Conservation (phyloP, 805 yeast species). For the Lachancea nothofagi region DNA sequence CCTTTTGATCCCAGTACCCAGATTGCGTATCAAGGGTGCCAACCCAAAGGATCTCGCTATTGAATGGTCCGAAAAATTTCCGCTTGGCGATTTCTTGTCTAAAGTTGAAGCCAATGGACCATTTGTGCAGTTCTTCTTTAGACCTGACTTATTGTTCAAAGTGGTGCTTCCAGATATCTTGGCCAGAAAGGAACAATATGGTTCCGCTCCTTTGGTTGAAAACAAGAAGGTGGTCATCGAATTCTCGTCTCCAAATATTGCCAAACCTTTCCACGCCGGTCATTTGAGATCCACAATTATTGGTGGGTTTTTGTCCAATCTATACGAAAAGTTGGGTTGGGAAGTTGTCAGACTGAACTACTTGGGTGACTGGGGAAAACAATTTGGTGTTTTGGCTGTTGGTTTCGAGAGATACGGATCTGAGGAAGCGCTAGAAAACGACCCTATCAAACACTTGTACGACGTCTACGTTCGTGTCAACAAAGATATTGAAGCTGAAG, state of each 20-base stretch:
- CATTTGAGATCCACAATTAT: slow-evolving; percentile 96
- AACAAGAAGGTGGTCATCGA: slow-evolving; percentile 74
- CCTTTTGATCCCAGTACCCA: slow-evolving; percentile 84
- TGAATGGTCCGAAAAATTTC: slow-evolving; percentile 76
- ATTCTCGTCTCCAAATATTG: slow-evolving; percentile 96
- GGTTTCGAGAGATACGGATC: slow-evolving; percentile 85
- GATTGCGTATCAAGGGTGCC: slow-evolving; percentile 77
- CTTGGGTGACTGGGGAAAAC: slow-evolving; percentile 99
- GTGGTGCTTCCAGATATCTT: slow-evolving; percentile 68
- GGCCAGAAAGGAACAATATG: slow-evolving; percentile 54
- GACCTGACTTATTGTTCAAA: slow-evolving; percentile 58
- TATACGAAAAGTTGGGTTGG: slow-evolving; percentile 89
- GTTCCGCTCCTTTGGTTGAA: slow-evolving; percentile 66
- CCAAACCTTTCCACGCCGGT: slow-evolving; percentile 99
- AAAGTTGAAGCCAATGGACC: slow-evolving; percentile 82
- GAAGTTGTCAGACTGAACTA: slow-evolving; percentile 89
- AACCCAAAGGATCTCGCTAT: slow-evolving; percentile 69
- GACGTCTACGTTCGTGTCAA: slow-evolving; percentile 89
- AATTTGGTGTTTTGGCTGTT: slow-evolving; percentile 91
- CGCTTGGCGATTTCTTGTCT: slow-evolving; percentile 60
- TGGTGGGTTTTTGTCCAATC: slow-evolving; percentile 89
- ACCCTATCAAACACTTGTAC: slow-evolving; percentile 92
- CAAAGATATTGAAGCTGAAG: slow-evolving; percentile 59
- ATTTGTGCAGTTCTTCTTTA: slow-evolving; percentile 83
- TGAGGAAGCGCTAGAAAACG: slow-evolving; percentile 60